Percentiles rank a stretch among this genome's conserved stretches.
These are phyloP conservation scores for Taxawa tesnikishii DNA, from an alignment of 2,329 filamentous ascomycete species.

Conservation along the genomic window DNA sequence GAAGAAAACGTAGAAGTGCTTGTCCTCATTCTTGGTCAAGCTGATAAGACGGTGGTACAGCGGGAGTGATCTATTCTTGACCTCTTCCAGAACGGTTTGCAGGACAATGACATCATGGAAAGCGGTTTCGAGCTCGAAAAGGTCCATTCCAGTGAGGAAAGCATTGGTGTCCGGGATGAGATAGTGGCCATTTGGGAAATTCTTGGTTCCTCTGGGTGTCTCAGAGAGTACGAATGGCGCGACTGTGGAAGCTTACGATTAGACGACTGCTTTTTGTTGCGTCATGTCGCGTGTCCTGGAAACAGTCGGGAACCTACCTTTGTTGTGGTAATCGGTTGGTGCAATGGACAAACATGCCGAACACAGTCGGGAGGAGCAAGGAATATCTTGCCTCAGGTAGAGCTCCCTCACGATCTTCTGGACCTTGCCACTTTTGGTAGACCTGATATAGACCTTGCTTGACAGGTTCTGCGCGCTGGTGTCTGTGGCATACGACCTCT, in stretches of 20 bases:
- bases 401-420: conserved; percentile 97
- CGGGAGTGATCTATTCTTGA: conserved; percentile 84
- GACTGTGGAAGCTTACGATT: conserved; percentile 45
- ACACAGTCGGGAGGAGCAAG: conserved; percentile 89
- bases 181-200: conserved; percentile 81
- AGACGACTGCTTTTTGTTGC: no score
- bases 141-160: conserved; percentile 87
- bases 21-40: conserved; percentile 88
- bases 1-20: conserved; percentile 97
- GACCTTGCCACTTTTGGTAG: conserved; percentile 90
- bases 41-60: conserved; percentile 88
- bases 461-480: conserved; percentile 61
- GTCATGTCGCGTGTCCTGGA: no score
- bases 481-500: conserved; percentile 42
- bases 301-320: conserved; percentile 41
- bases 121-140: conserved; percentile 82
- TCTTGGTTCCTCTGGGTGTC: conserved; percentile 69
- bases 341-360: conserved; percentile 57
- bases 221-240: conserved; percentile 80
- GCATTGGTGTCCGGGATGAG: conserved; percentile 94
- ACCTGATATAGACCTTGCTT: conserved; percentile 91
- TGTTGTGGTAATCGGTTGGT: conserved; percentile 66
- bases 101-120: conserved; percentile 96
- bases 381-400: conserved; percentile 92
- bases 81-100: conserved; percentile 91